Evolutionary conservation across 306 rosid species (phyloP).

Genomic region (Carpinus fangiana): DNA sequence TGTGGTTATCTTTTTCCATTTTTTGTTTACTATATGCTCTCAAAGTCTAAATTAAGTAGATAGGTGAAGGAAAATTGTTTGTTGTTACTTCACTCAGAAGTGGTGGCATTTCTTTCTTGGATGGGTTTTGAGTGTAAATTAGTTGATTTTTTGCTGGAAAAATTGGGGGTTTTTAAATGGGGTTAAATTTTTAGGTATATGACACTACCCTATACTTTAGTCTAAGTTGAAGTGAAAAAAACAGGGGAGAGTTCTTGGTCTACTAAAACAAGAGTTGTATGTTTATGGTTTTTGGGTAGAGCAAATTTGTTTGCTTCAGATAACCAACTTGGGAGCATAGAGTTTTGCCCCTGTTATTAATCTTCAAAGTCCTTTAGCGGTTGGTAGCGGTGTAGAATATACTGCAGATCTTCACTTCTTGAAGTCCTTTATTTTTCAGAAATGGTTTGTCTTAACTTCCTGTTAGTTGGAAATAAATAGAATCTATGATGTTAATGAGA

Average conservation of each 20-base stretch:
- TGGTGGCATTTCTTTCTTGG: too few relatives aligned
- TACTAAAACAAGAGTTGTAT: background rate
- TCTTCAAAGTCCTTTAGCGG: slow-evolving; percentile 20
- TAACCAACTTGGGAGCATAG: slow-evolving; percentile 12
- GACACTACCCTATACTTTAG: too few relatives aligned
- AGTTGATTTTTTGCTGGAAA: too few relatives aligned
- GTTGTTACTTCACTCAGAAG: too few relatives aligned
- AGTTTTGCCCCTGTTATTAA: slow-evolving; percentile 20
- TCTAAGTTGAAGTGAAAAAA: too few relatives aligned
- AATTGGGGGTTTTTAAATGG: too few relatives aligned
- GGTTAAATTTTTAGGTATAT: too few relatives aligned
- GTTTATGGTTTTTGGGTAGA: background rate
- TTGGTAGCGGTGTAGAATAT: slow-evolving; percentile 24
- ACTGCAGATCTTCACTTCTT: slow-evolving; percentile 30
- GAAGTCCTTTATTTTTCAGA: slow-evolving; percentile 31
- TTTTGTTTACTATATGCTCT: too few relatives aligned
- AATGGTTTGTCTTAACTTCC: slow-evolving; percentile 36
- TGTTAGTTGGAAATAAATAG: slow-evolving; percentile 36
- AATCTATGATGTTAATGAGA: background rate
- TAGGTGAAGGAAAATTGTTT: too few relatives aligned
- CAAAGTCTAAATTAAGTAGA: too few relatives aligned
- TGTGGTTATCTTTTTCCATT: too few relatives aligned
- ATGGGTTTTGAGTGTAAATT: too few relatives aligned
- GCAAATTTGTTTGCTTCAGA: slow-evolving; percentile 12
- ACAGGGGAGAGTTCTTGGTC: slow-evolving; percentile 19